These are phyloP conservation scores for Claviceps humidiphila DNA, from an alignment of 2,329 filamentous ascomycete genomes.

Conservation along the genomic window DNA sequence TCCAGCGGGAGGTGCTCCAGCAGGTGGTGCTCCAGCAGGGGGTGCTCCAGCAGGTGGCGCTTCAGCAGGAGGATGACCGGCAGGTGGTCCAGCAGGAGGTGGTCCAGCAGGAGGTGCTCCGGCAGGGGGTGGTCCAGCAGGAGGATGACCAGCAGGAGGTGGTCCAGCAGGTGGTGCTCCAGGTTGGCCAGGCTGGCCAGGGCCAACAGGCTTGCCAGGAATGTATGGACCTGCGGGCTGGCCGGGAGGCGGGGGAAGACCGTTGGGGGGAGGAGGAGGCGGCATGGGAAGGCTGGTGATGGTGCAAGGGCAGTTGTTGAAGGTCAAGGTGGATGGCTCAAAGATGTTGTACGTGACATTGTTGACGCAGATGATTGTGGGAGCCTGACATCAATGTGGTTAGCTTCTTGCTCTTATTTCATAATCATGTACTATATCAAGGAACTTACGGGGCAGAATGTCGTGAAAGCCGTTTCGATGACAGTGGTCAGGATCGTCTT, in stretches of 20 bases:
- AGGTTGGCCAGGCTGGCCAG: neutral
- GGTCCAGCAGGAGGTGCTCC: too few species aligned
- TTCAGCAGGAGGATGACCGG: too few species aligned
- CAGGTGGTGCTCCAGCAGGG: too few species aligned
- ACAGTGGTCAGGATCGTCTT: slow-evolving; percentile 21
- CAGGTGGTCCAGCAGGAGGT: too few species aligned
- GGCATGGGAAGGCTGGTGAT: slow-evolving; percentile 16
- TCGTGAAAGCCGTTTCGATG: slow-evolving; percentile 24
- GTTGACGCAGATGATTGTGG: slow-evolving; percentile 24
- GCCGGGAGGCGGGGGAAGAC: neutral
- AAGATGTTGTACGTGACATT: slow-evolving; percentile 32
- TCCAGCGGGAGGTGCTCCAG: too few species aligned
- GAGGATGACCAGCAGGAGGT: too few species aligned
- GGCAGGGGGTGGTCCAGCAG: too few species aligned
- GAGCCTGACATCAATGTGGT: slow-evolving; percentile 8
- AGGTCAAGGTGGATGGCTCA: slow-evolving; percentile 27
- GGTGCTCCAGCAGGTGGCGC: too few species aligned
- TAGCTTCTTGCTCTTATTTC: neutral
- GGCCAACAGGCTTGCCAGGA: slow-evolving; percentile 1
- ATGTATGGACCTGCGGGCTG: neutral
- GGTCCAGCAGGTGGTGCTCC: too few species aligned
- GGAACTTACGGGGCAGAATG: slow-evolving; percentile 29
- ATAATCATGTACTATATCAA: neutral
- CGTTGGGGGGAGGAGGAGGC: neutral
- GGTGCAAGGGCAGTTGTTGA: slow-evolving; percentile 36